Evolutionary conservation across 176 grass and related monocot genomes (phyloP).

Genomic region (Chloris gayana): DNA sequence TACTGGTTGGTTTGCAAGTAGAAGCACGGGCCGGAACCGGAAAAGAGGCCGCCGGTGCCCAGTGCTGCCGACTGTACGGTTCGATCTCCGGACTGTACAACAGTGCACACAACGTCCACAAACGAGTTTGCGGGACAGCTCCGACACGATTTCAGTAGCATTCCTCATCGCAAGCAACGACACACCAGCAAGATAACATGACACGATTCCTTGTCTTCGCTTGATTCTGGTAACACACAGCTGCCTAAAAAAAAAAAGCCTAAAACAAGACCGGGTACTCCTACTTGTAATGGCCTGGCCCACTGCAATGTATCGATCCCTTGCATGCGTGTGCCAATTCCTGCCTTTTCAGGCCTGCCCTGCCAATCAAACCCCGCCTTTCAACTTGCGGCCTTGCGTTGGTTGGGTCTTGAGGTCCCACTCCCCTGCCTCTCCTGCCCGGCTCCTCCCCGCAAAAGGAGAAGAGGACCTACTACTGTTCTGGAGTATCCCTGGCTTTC

Average conservation of each 20-base stretch:
- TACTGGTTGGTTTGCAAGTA: no score
- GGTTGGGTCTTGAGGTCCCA: neutral
- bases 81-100: no score
- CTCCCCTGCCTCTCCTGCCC: neutral
- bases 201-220: neutral
- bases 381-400: slow-evolving; percentile 23
- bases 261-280: neutral
- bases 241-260: neutral
- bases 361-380: slow-evolving; percentile 31
- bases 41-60: no score
- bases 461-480: slow-evolving; percentile 1
- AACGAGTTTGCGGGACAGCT: no score
- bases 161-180: neutral
- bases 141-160: no score
- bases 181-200: neutral
- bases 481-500: slow-evolving; percentile 3
- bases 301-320: neutral
- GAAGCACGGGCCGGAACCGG: no score
- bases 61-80: no score
- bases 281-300: slow-evolving; percentile 13
- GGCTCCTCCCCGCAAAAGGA: neutral
- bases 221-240: neutral
- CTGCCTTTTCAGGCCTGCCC: slow-evolving; percentile 43
- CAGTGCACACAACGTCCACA: no score
- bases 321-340: slow-evolving; percentile 37